Conservation (phyloP, 495 filamentous ascomycete species). For the Diplogelasinospora grovesii region DNA sequence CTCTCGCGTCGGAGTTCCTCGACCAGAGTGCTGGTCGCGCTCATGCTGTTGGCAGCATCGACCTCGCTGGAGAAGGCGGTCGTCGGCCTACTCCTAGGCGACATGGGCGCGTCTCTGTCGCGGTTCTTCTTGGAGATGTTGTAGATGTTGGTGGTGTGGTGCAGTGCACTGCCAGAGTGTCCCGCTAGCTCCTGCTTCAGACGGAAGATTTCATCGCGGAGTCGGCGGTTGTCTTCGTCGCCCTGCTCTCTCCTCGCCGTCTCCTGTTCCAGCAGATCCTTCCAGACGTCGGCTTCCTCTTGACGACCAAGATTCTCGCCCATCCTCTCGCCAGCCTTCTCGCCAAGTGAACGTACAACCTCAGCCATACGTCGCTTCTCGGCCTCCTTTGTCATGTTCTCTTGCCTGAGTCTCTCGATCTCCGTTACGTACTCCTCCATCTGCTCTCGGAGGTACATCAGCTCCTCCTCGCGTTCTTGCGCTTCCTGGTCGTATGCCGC, state of each 20-base stretch:
- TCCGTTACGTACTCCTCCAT: conserved; percentile 76
- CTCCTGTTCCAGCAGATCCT: conserved; percentile 91
- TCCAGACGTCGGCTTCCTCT: conserved; percentile 90
- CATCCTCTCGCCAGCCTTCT: conserved; percentile 46
- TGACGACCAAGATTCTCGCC: conserved; percentile 66
- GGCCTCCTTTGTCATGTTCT: conserved; percentile 65
- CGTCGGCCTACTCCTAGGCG: conserved; percentile 54
- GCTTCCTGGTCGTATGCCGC: conserved; percentile 49
- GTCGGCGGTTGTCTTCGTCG: conserved; percentile 76
- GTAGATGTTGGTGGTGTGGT: conserved; percentile 55
- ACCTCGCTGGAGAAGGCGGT: conserved; percentile 54
- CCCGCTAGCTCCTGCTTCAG: conserved; percentile 56
- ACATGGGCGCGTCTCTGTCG: conserved; percentile 48
- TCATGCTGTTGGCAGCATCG: conserved; percentile 47
- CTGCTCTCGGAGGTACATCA: conserved; percentile 73
- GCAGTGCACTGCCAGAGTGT: conserved; percentile 29
- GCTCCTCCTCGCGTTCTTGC: conserved; percentile 75
- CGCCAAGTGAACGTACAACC: conserved; percentile 64
- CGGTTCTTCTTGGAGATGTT: conserved; percentile 55
- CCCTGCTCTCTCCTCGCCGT: conserved; percentile 82
- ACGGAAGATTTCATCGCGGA: conserved; percentile 77
- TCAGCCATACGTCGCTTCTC: conserved; percentile 80
- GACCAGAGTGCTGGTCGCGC: conserved; percentile 61
- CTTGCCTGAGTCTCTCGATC: conserved; percentile 72
- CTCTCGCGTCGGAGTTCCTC: conserved; percentile 54